Conservation (phyloP, 2,329 filamentous ascomycete species). For the Phialophora chinensis region DNA sequence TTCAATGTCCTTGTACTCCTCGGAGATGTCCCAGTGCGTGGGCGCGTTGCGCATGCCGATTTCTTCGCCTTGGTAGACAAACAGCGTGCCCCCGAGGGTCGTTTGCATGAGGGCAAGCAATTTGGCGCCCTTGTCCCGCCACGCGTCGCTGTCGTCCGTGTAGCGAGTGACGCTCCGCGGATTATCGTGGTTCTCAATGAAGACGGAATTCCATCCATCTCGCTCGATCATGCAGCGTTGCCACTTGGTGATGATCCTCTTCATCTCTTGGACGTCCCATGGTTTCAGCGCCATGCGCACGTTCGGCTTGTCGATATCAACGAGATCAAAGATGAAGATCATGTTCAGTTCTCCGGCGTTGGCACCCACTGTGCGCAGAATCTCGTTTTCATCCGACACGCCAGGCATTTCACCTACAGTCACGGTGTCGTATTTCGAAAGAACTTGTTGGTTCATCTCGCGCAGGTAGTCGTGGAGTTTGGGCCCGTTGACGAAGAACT, state of each 20-base stretch:
- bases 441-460: conserved; percentile 46
- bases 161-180: conserved; percentile 57
- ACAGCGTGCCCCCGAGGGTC: conserved; percentile 63
- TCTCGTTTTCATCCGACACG: conserved; percentile 44
- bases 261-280: conserved; percentile 54
- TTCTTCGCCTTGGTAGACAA: conserved; percentile 74
- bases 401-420: conserved; percentile 52
- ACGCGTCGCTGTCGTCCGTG: conserved; percentile 54
- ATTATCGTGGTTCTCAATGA: conserved; percentile 62
- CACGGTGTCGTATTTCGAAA: conserved; percentile 48
- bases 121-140: conserved; percentile 54
- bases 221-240: conserved; percentile 56
- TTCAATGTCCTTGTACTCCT: conserved; percentile 73
- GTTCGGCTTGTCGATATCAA: conserved; percentile 43
- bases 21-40: conserved; percentile 61
- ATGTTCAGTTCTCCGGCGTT: conserved; percentile 47
- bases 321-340: conserved; percentile 51
- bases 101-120: conserved; percentile 54
- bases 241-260: conserved; percentile 51
- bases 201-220: conserved; percentile 59
- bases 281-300: conserved; percentile 42
- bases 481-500: conserved; percentile 46
- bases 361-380: conserved; percentile 47
- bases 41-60: conserved; percentile 71
- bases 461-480: conserved; percentile 48